Evolutionary conservation across 2,329 filamentous ascomycete species (phyloP).

Genomic region (Microdochium nivale): DNA sequence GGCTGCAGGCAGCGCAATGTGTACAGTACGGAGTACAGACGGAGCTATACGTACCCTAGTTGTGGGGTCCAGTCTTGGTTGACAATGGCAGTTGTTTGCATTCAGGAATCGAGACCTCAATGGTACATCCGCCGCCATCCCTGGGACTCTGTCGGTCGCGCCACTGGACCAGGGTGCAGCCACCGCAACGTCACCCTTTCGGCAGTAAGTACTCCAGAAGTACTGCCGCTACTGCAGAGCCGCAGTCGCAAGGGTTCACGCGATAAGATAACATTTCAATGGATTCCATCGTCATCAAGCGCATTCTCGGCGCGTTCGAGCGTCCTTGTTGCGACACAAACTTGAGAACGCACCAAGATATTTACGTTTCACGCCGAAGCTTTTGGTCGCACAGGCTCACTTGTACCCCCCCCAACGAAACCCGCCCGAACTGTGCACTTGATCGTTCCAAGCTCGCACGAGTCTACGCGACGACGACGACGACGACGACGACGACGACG

Average conservation of each 20-base stretch:
- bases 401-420: no score
- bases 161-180: not conserved
- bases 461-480: no score
- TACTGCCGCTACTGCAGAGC: conserved; percentile 1
- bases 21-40: not conserved
- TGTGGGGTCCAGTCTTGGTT: no score
- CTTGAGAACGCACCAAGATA: no score
- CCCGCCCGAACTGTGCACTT: no score
- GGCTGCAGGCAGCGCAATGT: not conserved
- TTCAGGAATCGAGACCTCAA: not conserved
- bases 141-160: not conserved
- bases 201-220: not conserved
- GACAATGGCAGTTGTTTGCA: no score
- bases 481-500: no score
- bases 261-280: not conserved
- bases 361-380: no score
- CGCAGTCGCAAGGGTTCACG: not conserved
- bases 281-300: not conserved
- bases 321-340: not conserved
- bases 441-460: no score
- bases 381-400: no score
- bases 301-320: not conserved
- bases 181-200: not conserved
- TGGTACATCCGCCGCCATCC: not conserved
- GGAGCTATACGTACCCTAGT: not conserved